A percentile compares a stretch with the other conserved stretches of the same genome.
phyloP scores from a whole-genome alignment of 179 eudicot species.

The Gypsophila paniculata region DNA sequence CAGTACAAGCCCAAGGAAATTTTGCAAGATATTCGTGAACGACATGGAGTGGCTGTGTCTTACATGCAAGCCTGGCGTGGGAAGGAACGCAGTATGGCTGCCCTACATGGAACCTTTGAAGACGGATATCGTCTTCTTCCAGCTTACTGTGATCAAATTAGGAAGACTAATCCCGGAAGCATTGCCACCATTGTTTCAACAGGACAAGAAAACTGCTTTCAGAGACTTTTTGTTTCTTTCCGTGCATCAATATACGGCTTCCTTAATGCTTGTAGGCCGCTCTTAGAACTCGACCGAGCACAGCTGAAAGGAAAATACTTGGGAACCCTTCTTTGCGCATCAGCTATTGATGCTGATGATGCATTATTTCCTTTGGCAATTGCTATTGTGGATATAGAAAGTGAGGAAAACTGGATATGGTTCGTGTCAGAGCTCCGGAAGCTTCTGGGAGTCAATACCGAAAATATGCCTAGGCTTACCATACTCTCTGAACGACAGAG shows the following conservation, averaged over 20 bases:
- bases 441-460: conserved; percentile 75
- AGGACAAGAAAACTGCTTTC: conserved; percentile 69
- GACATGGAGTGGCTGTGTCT: conserved; percentile 82
- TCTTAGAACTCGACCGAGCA: conserved; percentile 72
- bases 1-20: conserved; percentile 93
- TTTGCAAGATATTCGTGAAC: conserved; percentile 79
- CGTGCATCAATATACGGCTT: conserved; percentile 84
- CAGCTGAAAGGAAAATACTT: conserved; percentile 76
- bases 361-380: conserved; percentile 75
- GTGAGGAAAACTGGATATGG: conserved; percentile 94
- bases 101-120: conserved; percentile 87
- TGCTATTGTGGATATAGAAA: conserved; percentile 78
- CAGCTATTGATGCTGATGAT: conserved; percentile 86
- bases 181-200: conserved; percentile 76
- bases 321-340: conserved; percentile 70
- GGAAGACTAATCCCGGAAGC: conserved; percentile 81
- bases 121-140: conserved; percentile 89
- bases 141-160: conserved; percentile 83
- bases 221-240: conserved; percentile 76
- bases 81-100: conserved; percentile 91
- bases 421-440: conserved; percentile 77
- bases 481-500: conserved; percentile 73
- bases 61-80: conserved; percentile 99
- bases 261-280: conserved; percentile 80
- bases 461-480: conserved; percentile 87